Evolutionary conservation across 2,329 filamentous ascomycete genomes (phyloP).

Genomic region (Cordyceps pruinosa): DNA sequence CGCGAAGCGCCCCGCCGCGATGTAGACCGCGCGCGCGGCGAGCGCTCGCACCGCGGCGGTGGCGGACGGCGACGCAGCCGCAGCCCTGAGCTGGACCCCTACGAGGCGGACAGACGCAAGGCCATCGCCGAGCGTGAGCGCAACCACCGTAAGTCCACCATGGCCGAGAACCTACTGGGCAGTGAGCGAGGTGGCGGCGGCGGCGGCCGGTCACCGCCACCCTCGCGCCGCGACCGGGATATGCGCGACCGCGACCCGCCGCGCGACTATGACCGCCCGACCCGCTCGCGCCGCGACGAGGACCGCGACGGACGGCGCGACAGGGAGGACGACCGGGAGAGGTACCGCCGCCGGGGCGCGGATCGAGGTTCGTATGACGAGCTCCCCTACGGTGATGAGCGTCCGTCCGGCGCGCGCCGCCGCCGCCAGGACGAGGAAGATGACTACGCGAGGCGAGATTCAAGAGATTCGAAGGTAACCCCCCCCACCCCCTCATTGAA

Average conservation of each 20-base stretch:
- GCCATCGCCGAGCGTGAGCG: constrained; percentile 91
- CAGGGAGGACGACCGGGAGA: constrained; percentile 83
- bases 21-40: constrained; percentile 50
- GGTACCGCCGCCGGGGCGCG: constrained; percentile 75
- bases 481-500: not conserved
- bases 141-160: constrained; percentile 76
- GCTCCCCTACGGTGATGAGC: constrained; percentile 80
- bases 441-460: constrained; percentile 56
- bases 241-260: constrained; percentile 28
- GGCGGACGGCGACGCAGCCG: constrained; percentile 61
- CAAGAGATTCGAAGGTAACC: constrained; percentile 60
- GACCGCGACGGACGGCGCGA: constrained; percentile 56
- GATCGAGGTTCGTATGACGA: constrained; percentile 76
- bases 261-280: constrained; percentile 42
- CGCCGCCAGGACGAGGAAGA: constrained; percentile 74
- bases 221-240: constrained; percentile 35
- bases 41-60: constrained; percentile 55
- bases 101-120: constrained; percentile 90
- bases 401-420: constrained; percentile 59
- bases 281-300: constrained; percentile 53
- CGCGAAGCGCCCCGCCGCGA: constrained; percentile 54
- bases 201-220: constrained; percentile 34
- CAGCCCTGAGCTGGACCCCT: constrained; percentile 86
- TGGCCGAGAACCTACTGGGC: constrained; percentile 56
- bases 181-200: constrained; percentile 7